Evolutionary conservation across 164 flowering plant genomes (phyloP).

Genomic region (Tinospora cordifolia): DNA sequence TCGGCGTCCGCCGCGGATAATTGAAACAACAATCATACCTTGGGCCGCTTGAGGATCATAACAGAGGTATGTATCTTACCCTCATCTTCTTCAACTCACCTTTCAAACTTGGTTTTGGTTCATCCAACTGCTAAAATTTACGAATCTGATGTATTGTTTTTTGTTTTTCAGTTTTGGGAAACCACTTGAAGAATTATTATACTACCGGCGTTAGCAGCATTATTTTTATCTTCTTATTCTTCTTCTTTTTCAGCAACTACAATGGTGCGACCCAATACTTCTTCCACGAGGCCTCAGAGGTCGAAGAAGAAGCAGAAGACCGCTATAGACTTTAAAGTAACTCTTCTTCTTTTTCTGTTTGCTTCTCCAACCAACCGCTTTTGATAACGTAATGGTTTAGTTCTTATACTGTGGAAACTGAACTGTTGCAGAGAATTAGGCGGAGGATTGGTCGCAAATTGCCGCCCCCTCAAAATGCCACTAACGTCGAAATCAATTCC

Average conservation of each 20-base stretch:
- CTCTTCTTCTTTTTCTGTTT: neutral
- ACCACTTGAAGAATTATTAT: too few relatives aligned
- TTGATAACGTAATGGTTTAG: neutral
- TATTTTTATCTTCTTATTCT: neutral
- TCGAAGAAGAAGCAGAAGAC: constrained; percentile 38
- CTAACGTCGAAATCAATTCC: constrained; percentile 71
- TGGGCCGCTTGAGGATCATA: too few relatives aligned
- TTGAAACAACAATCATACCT: too few relatives aligned
- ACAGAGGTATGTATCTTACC: too few relatives aligned
- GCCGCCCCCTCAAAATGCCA: constrained; percentile 81
- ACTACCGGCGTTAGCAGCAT: neutral
- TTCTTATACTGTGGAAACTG: neutral
- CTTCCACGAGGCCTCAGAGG: constrained; percentile 36
- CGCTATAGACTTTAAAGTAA: constrained; percentile 67
- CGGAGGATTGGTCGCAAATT: constrained; percentile 82
- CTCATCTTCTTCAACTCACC: too few relatives aligned
- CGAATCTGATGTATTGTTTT: too few relatives aligned
- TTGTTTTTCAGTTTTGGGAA: too few relatives aligned
- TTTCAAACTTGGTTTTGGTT: too few relatives aligned
- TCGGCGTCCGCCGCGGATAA: too few relatives aligned
- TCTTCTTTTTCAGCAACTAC: neutral
- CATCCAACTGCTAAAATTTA: too few relatives aligned
- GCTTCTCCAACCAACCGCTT: neutral
- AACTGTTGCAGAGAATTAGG: constrained; percentile 62
- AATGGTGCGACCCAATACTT: constrained; percentile 19